Percentiles rank a stretch among this genome's conserved stretches.
Conservation (phyloP, 1,284 basidiomycete species). For the Apiotrichum gracile region DNA sequence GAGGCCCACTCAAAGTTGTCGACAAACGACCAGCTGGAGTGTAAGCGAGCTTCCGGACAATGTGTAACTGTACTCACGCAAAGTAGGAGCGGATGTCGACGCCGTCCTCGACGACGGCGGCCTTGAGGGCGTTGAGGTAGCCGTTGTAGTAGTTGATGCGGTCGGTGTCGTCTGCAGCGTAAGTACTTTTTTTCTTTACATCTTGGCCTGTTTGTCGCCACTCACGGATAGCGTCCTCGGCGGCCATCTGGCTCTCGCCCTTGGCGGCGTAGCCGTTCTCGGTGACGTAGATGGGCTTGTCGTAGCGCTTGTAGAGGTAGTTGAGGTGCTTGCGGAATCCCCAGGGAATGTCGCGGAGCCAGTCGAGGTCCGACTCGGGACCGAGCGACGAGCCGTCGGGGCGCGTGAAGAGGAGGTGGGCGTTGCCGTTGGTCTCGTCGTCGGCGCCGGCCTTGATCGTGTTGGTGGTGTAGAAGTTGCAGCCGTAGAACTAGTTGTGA, state of each 20-base stretch:
- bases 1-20: constrained; percentile 68
- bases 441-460: constrained; percentile 51
- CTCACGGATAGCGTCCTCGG: constrained; percentile 50
- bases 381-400: constrained; percentile 60
- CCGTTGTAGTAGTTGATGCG: constrained; percentile 64
- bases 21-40: constrained; percentile 24
- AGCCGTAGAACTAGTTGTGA: constrained; percentile 31
- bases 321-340: constrained; percentile 55
- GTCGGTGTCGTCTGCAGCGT: constrained; percentile 53
- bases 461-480: constrained; percentile 61
- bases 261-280: constrained; percentile 70
- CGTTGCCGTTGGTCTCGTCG: constrained; percentile 59
- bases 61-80: constrained; percentile 51
- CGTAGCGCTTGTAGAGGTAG: constrained; percentile 63
- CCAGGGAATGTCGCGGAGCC: constrained; percentile 42
- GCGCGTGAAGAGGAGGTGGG: constrained; percentile 31
- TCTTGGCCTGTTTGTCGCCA: neutral
- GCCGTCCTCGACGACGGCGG: constrained; percentile 60
- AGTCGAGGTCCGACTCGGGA: constrained; percentile 52
- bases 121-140: constrained; percentile 56
- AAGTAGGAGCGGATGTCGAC: constrained; percentile 65
- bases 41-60: neutral
- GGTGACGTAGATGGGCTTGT: constrained; percentile 62
- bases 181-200: neutral
- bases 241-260: constrained; percentile 56